Conservation (phyloP, 2,329 filamentous ascomycete species). For the Cladobotryum mycophilum region DNA sequence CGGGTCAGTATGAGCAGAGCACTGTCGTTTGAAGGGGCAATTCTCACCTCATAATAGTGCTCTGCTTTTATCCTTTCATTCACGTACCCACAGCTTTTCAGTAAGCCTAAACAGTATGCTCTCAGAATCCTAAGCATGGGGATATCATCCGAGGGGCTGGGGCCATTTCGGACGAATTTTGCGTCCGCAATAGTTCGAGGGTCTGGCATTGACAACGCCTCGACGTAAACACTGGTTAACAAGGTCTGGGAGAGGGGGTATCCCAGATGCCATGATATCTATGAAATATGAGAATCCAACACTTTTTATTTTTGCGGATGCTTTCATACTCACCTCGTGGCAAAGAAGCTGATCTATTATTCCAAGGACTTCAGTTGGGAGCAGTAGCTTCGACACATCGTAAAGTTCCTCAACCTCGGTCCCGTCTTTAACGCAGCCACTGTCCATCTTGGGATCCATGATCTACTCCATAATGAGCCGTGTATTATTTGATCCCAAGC, state of each 20-base stretch:
- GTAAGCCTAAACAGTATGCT: constrained; percentile 76
- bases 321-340: constrained; percentile 60
- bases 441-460: constrained; percentile 99
- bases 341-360: constrained; percentile 91
- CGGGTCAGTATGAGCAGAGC: neutral
- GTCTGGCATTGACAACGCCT: constrained; percentile 68
- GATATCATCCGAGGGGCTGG: constrained; percentile 26
- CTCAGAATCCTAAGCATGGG: constrained; percentile 61
- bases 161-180: constrained; percentile 46
- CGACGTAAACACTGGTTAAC: constrained; percentile 87
- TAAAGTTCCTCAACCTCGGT: constrained; percentile 82
- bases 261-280: constrained; percentile 97
- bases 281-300: constrained; percentile 6
- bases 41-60: constrained; percentile 76
- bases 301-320: neutral
- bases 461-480: constrained; percentile 53
- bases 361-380: constrained; percentile 76
- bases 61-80: constrained; percentile 73
- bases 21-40: neutral
- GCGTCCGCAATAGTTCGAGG: constrained; percentile 59
- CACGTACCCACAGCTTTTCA: constrained; percentile 77
- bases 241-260: constrained; percentile 91
- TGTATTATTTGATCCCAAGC: neutral
- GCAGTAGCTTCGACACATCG: constrained; percentile 60
- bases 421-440: constrained; percentile 70